phyloP scores from a whole-genome alignment of 192 early-diverging fungal species.

The Entomortierella lignicola region DNA sequence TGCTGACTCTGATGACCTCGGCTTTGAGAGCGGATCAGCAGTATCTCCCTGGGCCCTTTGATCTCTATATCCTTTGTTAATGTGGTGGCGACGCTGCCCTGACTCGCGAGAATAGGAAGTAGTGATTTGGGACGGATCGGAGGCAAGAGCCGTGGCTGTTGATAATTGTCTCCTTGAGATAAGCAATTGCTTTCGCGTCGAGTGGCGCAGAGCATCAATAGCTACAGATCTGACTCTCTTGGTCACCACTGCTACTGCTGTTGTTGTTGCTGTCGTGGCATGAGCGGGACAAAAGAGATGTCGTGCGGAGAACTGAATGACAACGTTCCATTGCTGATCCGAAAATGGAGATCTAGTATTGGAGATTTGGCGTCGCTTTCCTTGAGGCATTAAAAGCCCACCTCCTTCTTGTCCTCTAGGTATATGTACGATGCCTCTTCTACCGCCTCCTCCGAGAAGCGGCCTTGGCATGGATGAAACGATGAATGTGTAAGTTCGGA shows the following conservation, averaged over 20 bases:
- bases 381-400: neutral
- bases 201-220: neutral
- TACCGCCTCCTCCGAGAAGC: constrained; percentile 22
- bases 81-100: neutral
- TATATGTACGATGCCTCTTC: too few relatives aligned
- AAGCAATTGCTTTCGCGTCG: neutral
- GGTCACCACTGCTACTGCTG: neutral
- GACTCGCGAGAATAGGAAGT: neutral
- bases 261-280: neutral
- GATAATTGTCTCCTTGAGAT: neutral
- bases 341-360: neutral
- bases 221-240: neutral
- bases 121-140: constrained; percentile 1
- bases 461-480: constrained; percentile 32
- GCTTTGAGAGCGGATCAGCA: neutral
- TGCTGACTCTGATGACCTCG: neutral
- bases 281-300: constrained; percentile 49
- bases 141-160: constrained; percentile 8
- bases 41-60: neutral
- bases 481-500: neutral
- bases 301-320: constrained; percentile 47
- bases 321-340: constrained; percentile 26
- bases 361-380: neutral
- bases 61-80: neutral
- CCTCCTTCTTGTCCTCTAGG: neutral